Evolutionary conservation across 331 rosid genomes (phyloP), one percentile per base, ranked within the genome.

Genomic region (Ulmus americana): DNA sequence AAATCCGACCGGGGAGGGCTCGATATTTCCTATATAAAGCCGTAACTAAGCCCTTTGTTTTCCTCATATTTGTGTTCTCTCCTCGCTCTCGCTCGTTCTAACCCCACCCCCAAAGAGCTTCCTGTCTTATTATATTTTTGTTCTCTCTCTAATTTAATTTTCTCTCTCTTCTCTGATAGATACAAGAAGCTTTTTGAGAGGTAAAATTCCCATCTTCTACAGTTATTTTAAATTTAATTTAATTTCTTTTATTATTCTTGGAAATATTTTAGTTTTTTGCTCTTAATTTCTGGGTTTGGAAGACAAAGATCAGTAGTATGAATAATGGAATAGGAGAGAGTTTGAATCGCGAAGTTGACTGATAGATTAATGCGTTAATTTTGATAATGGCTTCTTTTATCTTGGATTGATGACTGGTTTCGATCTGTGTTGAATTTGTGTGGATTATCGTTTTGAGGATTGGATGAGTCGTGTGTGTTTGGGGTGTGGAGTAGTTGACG

Each of bases 1-100:
- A 62, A 45, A 15, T 1, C 74, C 65, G 81, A 74, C 56, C 81
- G 80, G 67, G 42, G 45, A 70, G 65, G 57, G 76, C 63, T 83
- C 88, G 80, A 76, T 72, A 80, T 84, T 88, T 84, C 83, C 97
- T 84, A 91, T 88, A 91, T 77, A 91, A 86, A 71, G 82, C 88
- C 90, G 65, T 76, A 64, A 77, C 80, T 85, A 76, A 80, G 22
- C 74, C 75, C 81, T 63, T 75, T 70, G 60, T 52, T 81, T 71
- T 52, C 80, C 73, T 77, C 90, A 84, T 83, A 84, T 76, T 76
- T 45, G 72, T 70, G 56, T 69, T 76, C 78, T 65, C 43, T 8
- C 60, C 9, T 60, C 28, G 6, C 61, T 65, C 43, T 55, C 62
- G 46, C 67, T 62, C 77, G 74, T 76, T 68, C 68, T 63, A 6